A percentile compares a stretch with the other conserved stretches of the same genome.
phyloP scores from a whole-genome alignment of 371 early-diverging fungal genomes.

The Syncephalastrum monosporum region DNA sequence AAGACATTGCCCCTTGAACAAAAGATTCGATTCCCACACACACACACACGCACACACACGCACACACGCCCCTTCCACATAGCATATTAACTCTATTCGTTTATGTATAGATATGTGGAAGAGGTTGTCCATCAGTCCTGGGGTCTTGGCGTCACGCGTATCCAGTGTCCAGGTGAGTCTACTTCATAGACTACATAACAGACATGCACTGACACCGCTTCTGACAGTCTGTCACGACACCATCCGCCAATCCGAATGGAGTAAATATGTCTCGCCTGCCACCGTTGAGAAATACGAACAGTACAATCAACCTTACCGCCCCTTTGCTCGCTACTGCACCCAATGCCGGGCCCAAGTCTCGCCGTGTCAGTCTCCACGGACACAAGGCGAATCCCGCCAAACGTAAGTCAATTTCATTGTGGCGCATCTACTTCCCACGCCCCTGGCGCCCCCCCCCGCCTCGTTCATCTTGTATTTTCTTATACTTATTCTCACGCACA shows the following conservation, averaged over 20 bases:
- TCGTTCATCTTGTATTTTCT: not conserved
- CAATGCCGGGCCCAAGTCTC: slow-evolving; percentile 45
- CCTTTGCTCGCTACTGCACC: slow-evolving; percentile 55
- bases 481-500: slow-evolving; percentile 8
- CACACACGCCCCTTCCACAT: not conserved
- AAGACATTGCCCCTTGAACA: slow-evolving; percentile 5
- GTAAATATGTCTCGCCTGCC: slow-evolving; percentile 39
- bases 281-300: slow-evolving; percentile 51
- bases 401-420: slow-evolving; percentile 6
- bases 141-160: slow-evolving; percentile 62
- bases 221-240: slow-evolving; percentile 57
- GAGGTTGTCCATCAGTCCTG: slow-evolving; percentile 64
- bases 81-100: not conserved
- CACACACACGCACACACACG: not conserved
- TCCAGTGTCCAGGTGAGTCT: slow-evolving; percentile 57
- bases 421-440: too few relatives aligned
- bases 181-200: not conserved
- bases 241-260: slow-evolving; percentile 61
- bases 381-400: slow-evolving; percentile 31
- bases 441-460: too few relatives aligned
- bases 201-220: not conserved
- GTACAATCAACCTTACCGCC: slow-evolving; percentile 66
- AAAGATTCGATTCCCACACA: not conserved
- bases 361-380: slow-evolving; percentile 39
- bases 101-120: slow-evolving; percentile 52